Evolutionary conservation across 2,329 filamentous ascomycete genomes (phyloP), one percentile per base, ranked within the genome.

Genomic region (Ophiosphaerella herpotricha): DNA sequence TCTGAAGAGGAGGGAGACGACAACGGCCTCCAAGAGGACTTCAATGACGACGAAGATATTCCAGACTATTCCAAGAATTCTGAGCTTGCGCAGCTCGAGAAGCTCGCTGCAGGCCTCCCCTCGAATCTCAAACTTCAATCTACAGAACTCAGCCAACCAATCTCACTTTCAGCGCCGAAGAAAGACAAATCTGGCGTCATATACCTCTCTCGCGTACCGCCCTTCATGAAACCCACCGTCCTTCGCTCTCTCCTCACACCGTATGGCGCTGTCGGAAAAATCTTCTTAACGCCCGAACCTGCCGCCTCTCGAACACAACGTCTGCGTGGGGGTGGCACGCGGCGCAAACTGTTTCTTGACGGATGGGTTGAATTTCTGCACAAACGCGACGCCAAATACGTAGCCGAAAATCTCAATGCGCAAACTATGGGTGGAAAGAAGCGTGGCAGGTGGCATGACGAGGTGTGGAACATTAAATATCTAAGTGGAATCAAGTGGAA

Each of bases 191-290:
- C 89, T 0, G 90, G 90, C 55, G 88, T 95, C 11, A 80, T 94
- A 52, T 95, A 94, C 75, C 80, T 95, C 54, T 93, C 89, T 4
- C 85, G 90, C 51, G 84, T 94, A 55, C 90, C 91, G 4, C 91
- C 91, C 0, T 95, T 92, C 74, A 94, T 95, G 89, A 92, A 91
- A 65, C 89, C 90, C 6, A 78, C 80, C 43, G 92, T 92, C 67
- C 79, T 94, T 35, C 85, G 88, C 58, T 85, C 86, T 14, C 84
- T 91, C 12, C 83, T 94, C 46, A 81, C 86, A 54, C 87, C 86
- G 8, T 90, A 91, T 74, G 90, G 90, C 52, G 79, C 80, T 34
- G 84, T 93, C 66, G 89, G 89, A 64, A 86, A 89, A 61, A 86
- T 91, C 48, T 93, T 92, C 75, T 81, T 93, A 14, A 85, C 88